Evolutionary conservation across 768 basidiomycete genomes (phyloP).

Genomic region (Lactarius indigo): DNA sequence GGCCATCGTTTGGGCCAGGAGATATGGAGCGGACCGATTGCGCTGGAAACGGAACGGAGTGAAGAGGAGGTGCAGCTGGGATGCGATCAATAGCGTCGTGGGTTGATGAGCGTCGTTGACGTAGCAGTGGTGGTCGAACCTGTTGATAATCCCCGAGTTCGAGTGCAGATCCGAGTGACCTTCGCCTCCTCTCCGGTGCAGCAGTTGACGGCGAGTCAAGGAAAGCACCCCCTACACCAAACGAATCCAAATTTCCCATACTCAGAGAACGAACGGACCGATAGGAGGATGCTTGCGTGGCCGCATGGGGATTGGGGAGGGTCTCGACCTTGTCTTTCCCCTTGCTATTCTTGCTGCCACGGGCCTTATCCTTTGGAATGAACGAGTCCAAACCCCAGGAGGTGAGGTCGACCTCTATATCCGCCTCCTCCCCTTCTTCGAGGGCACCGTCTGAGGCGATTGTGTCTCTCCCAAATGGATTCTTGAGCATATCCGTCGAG

Average conservation of each 20-base stretch:
- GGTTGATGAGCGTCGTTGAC: conserved; percentile 49
- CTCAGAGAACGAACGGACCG: conserved; percentile 55
- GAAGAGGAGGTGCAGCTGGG: conserved; percentile 39
- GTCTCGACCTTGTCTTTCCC: conserved; percentile 37
- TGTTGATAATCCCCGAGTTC: conserved; percentile 49
- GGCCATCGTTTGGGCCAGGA: conserved; percentile 34
- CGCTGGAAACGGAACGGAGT: conserved; percentile 61
- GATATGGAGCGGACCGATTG: conserved; percentile 34
- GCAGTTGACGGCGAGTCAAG: conserved; percentile 37
- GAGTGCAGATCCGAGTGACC: conserved; percentile 55
- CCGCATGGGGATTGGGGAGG: conserved; percentile 45
- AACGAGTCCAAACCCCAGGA: conserved; percentile 84
- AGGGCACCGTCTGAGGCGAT: conserved; percentile 49
- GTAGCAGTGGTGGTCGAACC: conserved; percentile 36
- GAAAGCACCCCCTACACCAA: conserved; percentile 46
- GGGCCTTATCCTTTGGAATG: conserved; percentile 63
- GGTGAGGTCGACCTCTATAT: conserved; percentile 71
- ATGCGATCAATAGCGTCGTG: conserved; percentile 46
- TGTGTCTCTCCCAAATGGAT: conserved; percentile 71
- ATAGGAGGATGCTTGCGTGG: conserved; percentile 24
- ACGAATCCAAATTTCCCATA: conserved; percentile 56
- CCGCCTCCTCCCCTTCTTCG: conserved; percentile 45
- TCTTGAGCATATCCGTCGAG: conserved; percentile 63
- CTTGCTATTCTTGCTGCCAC: conserved; percentile 35
- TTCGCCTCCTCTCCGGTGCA: conserved; percentile 43